Conservation (phyloP, 73 alveolate species). For the Uronychia binucleata region DNA sequence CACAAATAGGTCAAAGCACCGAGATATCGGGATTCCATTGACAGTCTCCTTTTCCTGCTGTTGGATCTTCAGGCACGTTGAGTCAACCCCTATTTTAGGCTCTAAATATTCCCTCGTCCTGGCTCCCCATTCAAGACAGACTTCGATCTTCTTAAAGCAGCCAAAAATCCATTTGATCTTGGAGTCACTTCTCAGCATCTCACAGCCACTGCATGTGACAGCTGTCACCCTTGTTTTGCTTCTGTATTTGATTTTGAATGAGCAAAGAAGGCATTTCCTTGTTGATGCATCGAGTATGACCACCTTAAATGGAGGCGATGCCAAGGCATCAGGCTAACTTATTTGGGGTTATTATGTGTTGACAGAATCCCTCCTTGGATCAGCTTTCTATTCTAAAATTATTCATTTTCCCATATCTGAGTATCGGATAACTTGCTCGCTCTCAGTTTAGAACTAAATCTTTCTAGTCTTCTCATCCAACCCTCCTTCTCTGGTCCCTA, state of each 20-base stretch:
- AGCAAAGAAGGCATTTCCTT: conserved; percentile 43
- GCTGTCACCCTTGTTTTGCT: too few species aligned
- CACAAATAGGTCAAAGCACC: conserved; percentile 46
- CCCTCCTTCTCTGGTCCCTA: conserved; percentile 5
- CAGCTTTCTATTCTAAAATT: background rate
- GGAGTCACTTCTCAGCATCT: conserved; percentile 33
- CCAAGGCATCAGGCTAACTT: background rate
- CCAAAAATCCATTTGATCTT: conserved; percentile 57
- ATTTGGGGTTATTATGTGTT: background rate
- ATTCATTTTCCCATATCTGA: background rate
- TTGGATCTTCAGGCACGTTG: background rate
- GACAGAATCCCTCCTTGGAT: background rate
- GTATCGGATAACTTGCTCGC: background rate
- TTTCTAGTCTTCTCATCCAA: conserved; percentile 5
- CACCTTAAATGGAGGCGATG: conserved; percentile 51
- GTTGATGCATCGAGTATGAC: conserved; percentile 30
- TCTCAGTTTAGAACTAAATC: too few species aligned
- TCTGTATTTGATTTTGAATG: conserved; percentile 35
- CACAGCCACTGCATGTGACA: conserved; percentile 64
- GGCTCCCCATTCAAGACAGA: conserved; percentile 53
- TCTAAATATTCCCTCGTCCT: background rate
- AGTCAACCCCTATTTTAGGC: background rate
- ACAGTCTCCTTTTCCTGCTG: conserved; percentile 42
- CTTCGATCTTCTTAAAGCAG: conserved; percentile 51
- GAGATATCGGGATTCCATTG: conserved; percentile 30